phyloP scores from a whole-genome alignment of 2,329 filamentous ascomycete genomes.

The Colletotrichum lini region DNA sequence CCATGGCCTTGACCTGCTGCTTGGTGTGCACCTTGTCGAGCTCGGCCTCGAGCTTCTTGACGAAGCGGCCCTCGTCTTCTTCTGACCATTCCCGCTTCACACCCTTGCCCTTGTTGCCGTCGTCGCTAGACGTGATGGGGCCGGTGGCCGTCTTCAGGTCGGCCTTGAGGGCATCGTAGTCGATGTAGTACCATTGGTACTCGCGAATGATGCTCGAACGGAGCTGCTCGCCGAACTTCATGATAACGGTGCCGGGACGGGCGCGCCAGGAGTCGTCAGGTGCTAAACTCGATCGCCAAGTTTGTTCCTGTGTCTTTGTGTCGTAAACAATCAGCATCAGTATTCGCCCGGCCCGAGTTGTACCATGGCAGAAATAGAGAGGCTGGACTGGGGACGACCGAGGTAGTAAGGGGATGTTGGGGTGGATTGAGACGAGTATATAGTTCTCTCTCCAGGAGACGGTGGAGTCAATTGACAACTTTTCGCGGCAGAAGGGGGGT shows the following conservation, averaged over 20 bases:
- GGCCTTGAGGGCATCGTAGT: conserved; percentile 93
- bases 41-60: conserved; percentile 88
- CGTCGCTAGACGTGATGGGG: conserved; percentile 47
- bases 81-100: conserved; percentile 81
- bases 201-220: conserved; percentile 96
- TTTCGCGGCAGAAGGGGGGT: conserved; percentile 16
- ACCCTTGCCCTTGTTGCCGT: conserved; percentile 50
- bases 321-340: conserved; percentile 69
- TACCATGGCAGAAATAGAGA: conserved; percentile 18
- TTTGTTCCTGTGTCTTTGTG: conserved; percentile 59
- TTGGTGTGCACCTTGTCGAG: conserved; percentile 98
- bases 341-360: conserved; percentile 17
- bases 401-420: background rate
- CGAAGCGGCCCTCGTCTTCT: conserved; percentile 91
- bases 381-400: conserved; percentile 37
- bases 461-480: conserved; percentile 21
- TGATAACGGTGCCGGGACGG: conserved; percentile 70
- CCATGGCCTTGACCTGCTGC: conserved; percentile 96
- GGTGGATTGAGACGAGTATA: background rate
- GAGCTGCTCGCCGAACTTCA: conserved; percentile 96
- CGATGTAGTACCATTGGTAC: conserved; percentile 98
- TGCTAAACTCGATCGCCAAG: conserved; percentile 56
- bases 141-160: conserved; percentile 84
- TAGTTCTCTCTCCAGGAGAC: background rate
- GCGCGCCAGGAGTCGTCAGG: conserved; percentile 51